phyloP scores from a whole-genome alignment of 495 filamentous ascomycete species.

The Penicillium roqueforti region DNA sequence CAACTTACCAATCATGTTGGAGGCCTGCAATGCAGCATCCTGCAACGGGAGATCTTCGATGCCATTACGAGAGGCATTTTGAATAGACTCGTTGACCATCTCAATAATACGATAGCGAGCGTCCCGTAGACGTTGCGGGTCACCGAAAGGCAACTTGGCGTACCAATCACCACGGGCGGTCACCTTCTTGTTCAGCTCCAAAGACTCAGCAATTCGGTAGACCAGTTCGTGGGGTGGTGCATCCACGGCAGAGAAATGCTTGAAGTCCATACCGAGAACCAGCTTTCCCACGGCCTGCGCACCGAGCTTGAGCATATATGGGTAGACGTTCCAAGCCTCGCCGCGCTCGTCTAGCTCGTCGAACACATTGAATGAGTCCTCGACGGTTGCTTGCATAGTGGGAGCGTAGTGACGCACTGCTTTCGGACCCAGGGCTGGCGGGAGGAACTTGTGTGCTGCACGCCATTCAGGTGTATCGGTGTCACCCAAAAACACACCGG shows the following conservation, averaged over 20 bases:
- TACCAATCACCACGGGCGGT: slow-evolving; percentile 49
- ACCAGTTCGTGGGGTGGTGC: slow-evolving; percentile 42
- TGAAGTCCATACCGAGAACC: slow-evolving; percentile 46
- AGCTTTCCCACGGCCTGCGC: slow-evolving; percentile 51
- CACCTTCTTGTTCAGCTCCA: slow-evolving; percentile 52
- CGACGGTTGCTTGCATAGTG: slow-evolving; percentile 47
- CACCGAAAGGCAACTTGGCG: slow-evolving; percentile 47
- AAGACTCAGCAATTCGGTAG: slow-evolving; percentile 33
- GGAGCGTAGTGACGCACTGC: slow-evolving; percentile 54
- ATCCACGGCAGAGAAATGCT: slow-evolving; percentile 47
- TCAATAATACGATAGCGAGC: slow-evolving; percentile 25
- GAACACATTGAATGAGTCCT: slow-evolving; percentile 46
- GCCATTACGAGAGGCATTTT: slow-evolving; percentile 25
- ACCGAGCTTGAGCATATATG: slow-evolving; percentile 56
- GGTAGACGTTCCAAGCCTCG: slow-evolving; percentile 55
- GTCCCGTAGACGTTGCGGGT: slow-evolving; percentile 34
- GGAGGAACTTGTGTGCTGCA: slow-evolving; percentile 52
- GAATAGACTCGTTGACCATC: slow-evolving; percentile 38
- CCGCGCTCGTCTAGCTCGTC: slow-evolving; percentile 47
- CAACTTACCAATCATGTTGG: slow-evolving; percentile 40
- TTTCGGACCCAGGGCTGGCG: slow-evolving; percentile 50
- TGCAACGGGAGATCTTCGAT: slow-evolving; percentile 43
- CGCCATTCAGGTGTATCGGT: slow-evolving; percentile 47
- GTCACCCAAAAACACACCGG: slow-evolving; percentile 51
- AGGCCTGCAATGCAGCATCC: slow-evolving; percentile 48